Evolutionary conservation across 108 stramenopile genomes (phyloP), one percentile per base, ranked within the genome.

Genomic region (Phaeodactylum tricornutum): DNA sequence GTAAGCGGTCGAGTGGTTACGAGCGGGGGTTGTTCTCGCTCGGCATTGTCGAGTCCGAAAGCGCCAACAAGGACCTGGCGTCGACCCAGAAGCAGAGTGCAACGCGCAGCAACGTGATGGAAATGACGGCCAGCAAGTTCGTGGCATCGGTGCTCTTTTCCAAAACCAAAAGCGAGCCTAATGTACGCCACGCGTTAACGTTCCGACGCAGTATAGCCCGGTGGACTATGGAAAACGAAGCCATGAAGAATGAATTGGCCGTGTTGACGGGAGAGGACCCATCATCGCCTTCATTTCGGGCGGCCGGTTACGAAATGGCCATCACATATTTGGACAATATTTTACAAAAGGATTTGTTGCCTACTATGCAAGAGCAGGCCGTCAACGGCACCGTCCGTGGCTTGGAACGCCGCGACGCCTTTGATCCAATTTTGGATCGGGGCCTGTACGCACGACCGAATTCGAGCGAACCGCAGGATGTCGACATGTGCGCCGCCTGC

Each of bases 401-500:
- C 16, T 60, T 92, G 54, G 89, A 92, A 65, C 60, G 76, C 20
- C 71, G 49, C 17, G 85, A 86, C 65, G 89, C 89, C 14, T 92
- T 92, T 55, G 77, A 80, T 59, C 89, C 89, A 2, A 63, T 74
- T 20, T 57, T 84, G 50, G 73, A 75, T 33, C 66, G 69, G 28
- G 74, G 61, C 52, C 63, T 80, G 16, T 84, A 79, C 46, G 64
- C 64, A 25, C 71, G 80, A 20, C 61, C 81, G 7, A 67, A 67
- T 55, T 74, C 80, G 43, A 74, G 62, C 35, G 69, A 81, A 33
- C 77, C 81, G 32, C 69, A 72, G 38, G 83, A 89, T 39, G 83
- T 79, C n/a, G 83, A 84, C 46, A 84, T 89, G 87, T 82, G 80
- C 30, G 67, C 69, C 1, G 84, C 89, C 4, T 92, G 89, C 53